phyloP scores from a whole-genome alignment of 805 yeast genomes.

The Metschnikowia arizonensis region DNA sequence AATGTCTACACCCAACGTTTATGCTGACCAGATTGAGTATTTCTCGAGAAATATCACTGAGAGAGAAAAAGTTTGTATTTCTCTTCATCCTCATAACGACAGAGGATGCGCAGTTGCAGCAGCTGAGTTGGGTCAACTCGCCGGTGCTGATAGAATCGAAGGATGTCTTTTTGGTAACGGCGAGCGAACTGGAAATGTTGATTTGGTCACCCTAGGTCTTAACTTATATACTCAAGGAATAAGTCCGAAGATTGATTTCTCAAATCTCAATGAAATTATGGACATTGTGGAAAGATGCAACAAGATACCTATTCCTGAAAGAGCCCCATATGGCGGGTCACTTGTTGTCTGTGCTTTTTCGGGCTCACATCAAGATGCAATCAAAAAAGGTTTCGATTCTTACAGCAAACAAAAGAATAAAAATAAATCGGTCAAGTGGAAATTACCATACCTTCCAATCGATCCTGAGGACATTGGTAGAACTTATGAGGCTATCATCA shows the following conservation, averaged over 20 bases:
- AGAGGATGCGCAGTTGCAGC: constrained; percentile 91
- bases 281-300: constrained; percentile 76
- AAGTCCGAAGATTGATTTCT: constrained; percentile 65
- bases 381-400: constrained; percentile 69
- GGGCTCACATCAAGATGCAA: constrained; percentile 87
- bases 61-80: constrained; percentile 67
- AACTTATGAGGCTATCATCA: constrained; percentile 86
- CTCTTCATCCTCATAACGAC: constrained; percentile 81
- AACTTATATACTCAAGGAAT: constrained; percentile 79
- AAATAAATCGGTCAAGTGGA: constrained; percentile 49
- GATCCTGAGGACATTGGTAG: constrained; percentile 85
- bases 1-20: constrained; percentile 74
- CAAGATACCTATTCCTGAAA: constrained; percentile 71
- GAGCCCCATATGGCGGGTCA: constrained; percentile 82
- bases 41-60: constrained; percentile 57
- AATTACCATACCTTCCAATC: constrained; percentile 75
- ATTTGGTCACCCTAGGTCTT: constrained; percentile 70
- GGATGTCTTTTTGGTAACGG: constrained; percentile 86
- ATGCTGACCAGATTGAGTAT: constrained; percentile 81
- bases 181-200: constrained; percentile 85
- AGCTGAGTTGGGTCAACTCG: constrained; percentile 74
- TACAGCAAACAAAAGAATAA: constrained; percentile 39
- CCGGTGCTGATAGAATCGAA: constrained; percentile 86
- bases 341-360: constrained; percentile 79
- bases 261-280: constrained; percentile 60